Percentiles rank a stretch among this genome's conserved stretches.
These are phyloP conservation scores for Allium fistulosum DNA, from an alignment of 106 monocot genomes.

Conservation along the genomic window DNA sequence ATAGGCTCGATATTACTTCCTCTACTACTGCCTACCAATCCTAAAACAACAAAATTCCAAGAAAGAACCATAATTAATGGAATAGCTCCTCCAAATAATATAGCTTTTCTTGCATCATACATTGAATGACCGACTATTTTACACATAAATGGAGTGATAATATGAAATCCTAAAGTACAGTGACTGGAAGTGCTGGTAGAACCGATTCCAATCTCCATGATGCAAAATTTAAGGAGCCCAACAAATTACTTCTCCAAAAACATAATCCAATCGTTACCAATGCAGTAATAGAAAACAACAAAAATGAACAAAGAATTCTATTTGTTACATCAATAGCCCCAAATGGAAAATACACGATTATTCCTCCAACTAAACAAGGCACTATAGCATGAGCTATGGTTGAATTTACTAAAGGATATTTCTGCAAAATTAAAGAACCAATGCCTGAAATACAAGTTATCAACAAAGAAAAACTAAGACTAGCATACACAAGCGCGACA, in stretches of 20 bases:
- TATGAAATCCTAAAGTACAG: conserved; percentile 82
- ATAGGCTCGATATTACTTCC: conserved; percentile 38
- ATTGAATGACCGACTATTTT: conserved; percentile 41
- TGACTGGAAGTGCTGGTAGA: conserved; percentile 55
- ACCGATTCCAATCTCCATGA: conserved; percentile 39
- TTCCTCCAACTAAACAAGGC: conserved; percentile 30
- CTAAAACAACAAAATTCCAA: conserved; percentile 72
- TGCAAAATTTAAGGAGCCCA: conserved; percentile 32
- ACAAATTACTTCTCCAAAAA: conserved; percentile 33
- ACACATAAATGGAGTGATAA: conserved; percentile 76
- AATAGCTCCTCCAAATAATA: conserved; percentile 56
- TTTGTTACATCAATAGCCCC: conserved; percentile 49
- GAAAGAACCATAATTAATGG: conserved; percentile 71
- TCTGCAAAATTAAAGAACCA: conserved; percentile 44
- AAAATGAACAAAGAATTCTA: conserved; percentile 43
- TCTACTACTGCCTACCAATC: conserved; percentile 22
- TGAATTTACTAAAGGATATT: conserved; percentile 25
- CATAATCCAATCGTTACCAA: conserved; percentile 49
- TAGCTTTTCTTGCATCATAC: conserved; percentile 47
- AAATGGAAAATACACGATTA: conserved; percentile 61
- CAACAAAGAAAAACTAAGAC: conserved; percentile 63
- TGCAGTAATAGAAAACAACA: conserved; percentile 53
- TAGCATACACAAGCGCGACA: conserved; percentile 49
- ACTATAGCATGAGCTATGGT: conserved; percentile 10
- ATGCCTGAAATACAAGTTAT: conserved; percentile 77